Conservation (phyloP, 2,329 filamentous ascomycete genomes). For the Colletotrichum phormii region DNA sequence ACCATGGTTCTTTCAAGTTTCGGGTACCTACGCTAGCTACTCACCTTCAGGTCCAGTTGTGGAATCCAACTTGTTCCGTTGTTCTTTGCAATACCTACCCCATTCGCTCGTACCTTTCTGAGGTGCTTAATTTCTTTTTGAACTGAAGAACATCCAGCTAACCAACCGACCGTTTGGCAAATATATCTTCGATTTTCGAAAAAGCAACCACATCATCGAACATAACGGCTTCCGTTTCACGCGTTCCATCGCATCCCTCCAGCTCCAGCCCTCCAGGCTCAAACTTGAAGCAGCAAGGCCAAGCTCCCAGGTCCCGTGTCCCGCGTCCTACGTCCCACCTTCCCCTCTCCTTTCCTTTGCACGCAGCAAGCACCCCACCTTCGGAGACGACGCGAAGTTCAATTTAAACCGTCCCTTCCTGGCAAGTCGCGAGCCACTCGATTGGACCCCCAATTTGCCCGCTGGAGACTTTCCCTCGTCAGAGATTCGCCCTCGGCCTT, state of each 20-base stretch:
- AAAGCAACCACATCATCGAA: no score
- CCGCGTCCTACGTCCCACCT: background rate
- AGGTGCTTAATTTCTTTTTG: background rate
- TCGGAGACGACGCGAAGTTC: constrained; percentile 35
- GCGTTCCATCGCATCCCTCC: constrained; percentile 10
- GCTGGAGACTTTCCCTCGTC: constrained; percentile 33
- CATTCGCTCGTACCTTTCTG: background rate
- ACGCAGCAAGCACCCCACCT: constrained; percentile 22
- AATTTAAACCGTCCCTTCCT: constrained; percentile 34
- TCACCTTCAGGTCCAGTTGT: background rate
- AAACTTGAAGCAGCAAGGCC: background rate
- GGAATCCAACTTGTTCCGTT: background rate
- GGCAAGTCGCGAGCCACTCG: constrained; percentile 26
- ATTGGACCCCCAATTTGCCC: constrained; percentile 34
- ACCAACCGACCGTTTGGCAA: background rate
- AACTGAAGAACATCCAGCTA: background rate
- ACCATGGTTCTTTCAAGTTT: background rate
- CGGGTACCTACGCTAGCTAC: background rate
- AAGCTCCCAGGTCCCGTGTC: background rate
- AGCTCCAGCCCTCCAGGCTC: background rate
- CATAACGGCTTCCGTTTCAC: constrained; percentile 20
- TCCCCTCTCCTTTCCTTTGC: constrained; percentile 13
- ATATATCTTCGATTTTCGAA: background rate
- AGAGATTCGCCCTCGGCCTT: constrained; percentile 24
- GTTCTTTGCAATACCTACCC: background rate